These are phyloP conservation scores for Smithsoniella earleae DNA, from an alignment of 163 green algal species.

Conservation along the genomic window DNA sequence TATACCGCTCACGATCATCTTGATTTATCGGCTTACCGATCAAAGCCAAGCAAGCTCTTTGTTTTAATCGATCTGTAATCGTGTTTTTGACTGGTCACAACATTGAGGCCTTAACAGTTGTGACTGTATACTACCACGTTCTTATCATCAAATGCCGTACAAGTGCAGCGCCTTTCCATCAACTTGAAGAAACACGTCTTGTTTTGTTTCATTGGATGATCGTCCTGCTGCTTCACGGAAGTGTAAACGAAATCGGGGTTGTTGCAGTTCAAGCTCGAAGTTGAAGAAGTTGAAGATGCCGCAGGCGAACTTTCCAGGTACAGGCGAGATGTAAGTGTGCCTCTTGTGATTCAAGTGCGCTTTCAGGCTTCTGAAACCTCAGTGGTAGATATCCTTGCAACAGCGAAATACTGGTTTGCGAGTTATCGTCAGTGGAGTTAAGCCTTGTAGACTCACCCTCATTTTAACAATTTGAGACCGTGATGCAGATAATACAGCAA, in stretches of 20 bases:
- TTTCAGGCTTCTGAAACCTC: neutral
- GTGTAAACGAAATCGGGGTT: neutral
- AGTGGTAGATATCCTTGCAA: neutral
- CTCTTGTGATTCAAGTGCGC: conserved; percentile 16
- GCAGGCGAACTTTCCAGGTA: neutral
- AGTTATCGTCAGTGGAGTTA: neutral
- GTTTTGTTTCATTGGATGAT: too few relatives aligned
- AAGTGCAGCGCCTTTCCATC: too few relatives aligned
- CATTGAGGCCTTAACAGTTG: neutral
- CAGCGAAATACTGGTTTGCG: too few relatives aligned
- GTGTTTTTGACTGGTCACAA: neutral
- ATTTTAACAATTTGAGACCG: too few relatives aligned
- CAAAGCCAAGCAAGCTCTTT: too few relatives aligned
- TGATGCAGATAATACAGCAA: neutral
- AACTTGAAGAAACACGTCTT: too few relatives aligned
- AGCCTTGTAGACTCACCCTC: neutral
- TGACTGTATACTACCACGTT: neutral
- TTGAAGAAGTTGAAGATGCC: conserved; percentile 29
- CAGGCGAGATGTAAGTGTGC: conserved; percentile 17
- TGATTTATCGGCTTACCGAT: too few relatives aligned
- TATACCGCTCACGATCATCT: neutral
- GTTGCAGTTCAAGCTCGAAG: conserved; percentile 29
- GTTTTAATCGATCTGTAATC: neutral
- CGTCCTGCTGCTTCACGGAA: too few relatives aligned
- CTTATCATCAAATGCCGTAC: too few relatives aligned